phyloP scores from a whole-genome alignment of 139 green algal species.

The Coelastrella sp. region DNA sequence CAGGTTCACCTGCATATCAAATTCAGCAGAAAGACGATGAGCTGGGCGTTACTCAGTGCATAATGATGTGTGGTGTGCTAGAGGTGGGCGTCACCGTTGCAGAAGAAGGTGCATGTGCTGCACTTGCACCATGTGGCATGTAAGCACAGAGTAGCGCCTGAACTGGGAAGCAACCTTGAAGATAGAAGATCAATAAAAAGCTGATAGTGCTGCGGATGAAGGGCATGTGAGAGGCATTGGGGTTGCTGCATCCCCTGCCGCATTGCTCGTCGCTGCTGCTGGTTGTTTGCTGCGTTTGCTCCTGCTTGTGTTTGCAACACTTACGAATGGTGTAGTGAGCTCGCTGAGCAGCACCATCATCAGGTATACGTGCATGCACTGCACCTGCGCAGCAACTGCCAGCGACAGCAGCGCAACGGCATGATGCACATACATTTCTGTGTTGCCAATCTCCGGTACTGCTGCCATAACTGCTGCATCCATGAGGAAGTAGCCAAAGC shows the following conservation, averaged over 20 bases:
- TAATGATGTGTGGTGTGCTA: too few species aligned
- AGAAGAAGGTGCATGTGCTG: too few species aligned
- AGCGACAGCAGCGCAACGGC: conserved; percentile 38
- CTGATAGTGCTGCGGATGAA: too few species aligned
- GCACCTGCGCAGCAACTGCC: conserved; percentile 21
- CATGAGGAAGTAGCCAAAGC: conserved; percentile 22
- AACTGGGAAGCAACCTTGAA: too few species aligned
- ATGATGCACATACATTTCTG: conserved; percentile 38
- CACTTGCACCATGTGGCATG: too few species aligned
- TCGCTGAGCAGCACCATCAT: conserved; percentile 36
- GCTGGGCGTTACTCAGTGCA: too few species aligned
- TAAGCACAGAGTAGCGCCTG: too few species aligned
- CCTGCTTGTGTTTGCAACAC: not conserved
- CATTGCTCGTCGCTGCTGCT: not conserved
- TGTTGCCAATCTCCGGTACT: not conserved
- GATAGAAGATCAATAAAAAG: too few species aligned
- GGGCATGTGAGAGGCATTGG: too few species aligned
- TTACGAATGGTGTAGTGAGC: conserved; percentile 27
- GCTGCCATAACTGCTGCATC: not conserved
- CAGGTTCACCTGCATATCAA: conserved; percentile 23
- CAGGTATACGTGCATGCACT: conserved; percentile 33
- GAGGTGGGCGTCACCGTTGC: too few species aligned
- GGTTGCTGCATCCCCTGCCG: not conserved
- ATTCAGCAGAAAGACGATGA: not conserved
- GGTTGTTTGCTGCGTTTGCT: not conserved